phyloP scores from a whole-genome alignment of 2,329 filamentous ascomycete genomes.

The Pseudogymnoascus sp. region DNA sequence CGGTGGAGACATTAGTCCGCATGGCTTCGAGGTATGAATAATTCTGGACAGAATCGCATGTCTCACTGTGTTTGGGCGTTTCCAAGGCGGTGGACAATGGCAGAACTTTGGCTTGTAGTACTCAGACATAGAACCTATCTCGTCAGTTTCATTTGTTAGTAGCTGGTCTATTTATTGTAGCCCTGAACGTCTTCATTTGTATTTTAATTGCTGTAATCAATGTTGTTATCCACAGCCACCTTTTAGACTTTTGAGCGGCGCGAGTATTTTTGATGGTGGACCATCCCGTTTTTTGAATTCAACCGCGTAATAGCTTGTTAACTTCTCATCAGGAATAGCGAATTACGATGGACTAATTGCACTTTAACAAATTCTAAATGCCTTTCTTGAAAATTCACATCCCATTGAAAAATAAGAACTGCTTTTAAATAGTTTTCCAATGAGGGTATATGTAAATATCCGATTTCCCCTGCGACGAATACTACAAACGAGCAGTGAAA shows the following conservation, averaged over 20 bases:
- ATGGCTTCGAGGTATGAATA: background rate
- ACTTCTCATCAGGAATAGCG: background rate
- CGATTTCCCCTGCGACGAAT: background rate
- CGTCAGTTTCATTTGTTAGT: no score
- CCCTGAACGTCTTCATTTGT: no score
- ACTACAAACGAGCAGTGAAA: background rate
- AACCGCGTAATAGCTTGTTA: no score
- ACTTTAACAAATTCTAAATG: background rate
- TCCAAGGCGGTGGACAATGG: background rate
- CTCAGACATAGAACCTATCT: no score
- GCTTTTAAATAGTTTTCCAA: background rate
- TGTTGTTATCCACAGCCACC: no score
- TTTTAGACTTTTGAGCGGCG: no score
- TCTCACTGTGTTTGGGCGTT: background rate
- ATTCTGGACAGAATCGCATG: background rate
- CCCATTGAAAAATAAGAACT: background rate
- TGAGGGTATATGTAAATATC: background rate
- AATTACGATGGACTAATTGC: background rate
- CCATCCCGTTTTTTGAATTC: no score
- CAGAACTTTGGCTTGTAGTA: background rate
- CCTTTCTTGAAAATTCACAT: background rate
- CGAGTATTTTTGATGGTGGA: no score
- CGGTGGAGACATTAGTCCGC: constrained; percentile 24
- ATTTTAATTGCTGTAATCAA: no score
- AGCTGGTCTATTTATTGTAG: no score